Conservation (phyloP, 2,329 filamentous ascomycete species). For the Cryphonectria carpinicola region DNA sequence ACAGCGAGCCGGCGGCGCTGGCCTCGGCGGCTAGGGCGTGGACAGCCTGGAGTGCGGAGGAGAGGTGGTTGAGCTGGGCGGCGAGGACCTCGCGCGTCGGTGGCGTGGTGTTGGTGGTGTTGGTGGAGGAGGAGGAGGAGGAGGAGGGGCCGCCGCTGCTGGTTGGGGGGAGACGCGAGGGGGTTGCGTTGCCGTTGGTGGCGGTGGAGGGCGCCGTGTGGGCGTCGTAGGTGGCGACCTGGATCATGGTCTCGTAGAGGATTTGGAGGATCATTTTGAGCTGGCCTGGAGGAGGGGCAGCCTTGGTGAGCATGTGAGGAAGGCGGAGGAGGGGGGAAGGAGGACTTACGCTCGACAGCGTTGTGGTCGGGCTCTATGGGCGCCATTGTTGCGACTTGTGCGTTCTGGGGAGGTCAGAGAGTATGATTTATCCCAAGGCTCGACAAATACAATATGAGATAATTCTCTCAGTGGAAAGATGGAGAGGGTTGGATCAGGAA, state of each 20-base stretch:
- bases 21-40: slow-evolving; percentile 47
- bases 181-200: slow-evolving; percentile 57
- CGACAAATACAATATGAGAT: neutral
- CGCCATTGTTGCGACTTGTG: slow-evolving; percentile 31
- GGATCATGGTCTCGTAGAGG: slow-evolving; percentile 66
- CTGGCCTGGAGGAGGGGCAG: slow-evolving; percentile 47
- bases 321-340: neutral
- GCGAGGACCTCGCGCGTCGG: slow-evolving; percentile 61
- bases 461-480: neutral
- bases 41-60: slow-evolving; percentile 44
- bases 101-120: slow-evolving; percentile 39
- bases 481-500: neutral
- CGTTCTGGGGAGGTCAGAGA: neutral
- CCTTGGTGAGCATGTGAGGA: neutral
- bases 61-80: slow-evolving; percentile 52
- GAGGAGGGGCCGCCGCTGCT: slow-evolving; percentile 23
- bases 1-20: slow-evolving; percentile 40
- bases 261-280: slow-evolving; percentile 67
- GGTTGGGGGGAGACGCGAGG: slow-evolving; percentile 39
- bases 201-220: slow-evolving; percentile 41
- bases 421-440: neutral
- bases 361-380: slow-evolving; percentile 35
- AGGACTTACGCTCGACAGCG: slow-evolving; percentile 32
- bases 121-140: neutral
- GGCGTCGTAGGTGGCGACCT: slow-evolving; percentile 64